Base-by-base conservation (phyloP, 2,329 filamentous ascomycete genomes). In the Colletotrichum cordylinicola region DNA sequence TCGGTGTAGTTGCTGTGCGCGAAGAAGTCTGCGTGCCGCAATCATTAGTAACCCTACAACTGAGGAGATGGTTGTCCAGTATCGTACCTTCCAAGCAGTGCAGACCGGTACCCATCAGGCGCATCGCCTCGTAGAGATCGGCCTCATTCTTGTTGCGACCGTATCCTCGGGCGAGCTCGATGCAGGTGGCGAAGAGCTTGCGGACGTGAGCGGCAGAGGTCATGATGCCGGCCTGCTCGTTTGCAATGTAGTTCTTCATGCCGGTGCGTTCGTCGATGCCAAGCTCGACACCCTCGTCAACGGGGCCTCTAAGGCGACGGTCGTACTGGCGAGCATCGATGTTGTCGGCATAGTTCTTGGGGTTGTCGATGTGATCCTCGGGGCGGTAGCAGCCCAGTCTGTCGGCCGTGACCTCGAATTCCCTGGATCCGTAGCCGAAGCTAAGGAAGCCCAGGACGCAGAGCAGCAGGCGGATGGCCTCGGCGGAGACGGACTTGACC, bases 1-100 rank as follows among this genome's bases (percentile, higher is more conserved):
- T 98, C 96, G 16, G 90, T 92, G 85, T 98, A 98, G 88, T 98
- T 98, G 83, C 95, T 98, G 86, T 98, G 96, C 18, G 96, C 96
- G 70, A 96, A 93, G 86, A 93, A 98, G 83, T 98, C 96, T 91
- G 70, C 24, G 9, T 5, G 16, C n/a, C 43, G n/a, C 16, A 21
- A 55, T 13, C 8, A 52, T 77, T 29, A 77, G 67, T 16, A 60
- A 76, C 33, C 73, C 35, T 61, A 24, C 24, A 9, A 12, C 27
- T 27, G 7, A 29, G 18, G 2, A 18, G 31, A 15, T 6, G n/a
- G 7, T 5, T 21, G 16, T 39, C 31, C n/a, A 55, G 31, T 6
- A 29, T 80, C 84, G 78, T 81, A 92, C 91, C 91, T 86, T 98
- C 96, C 29, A 98, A 87, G 82, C 96, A 98, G 86, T 98, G 96